Base-by-base conservation (phyloP, 2,329 filamentous ascomycete species). In the Xylariales sp. region DNA sequence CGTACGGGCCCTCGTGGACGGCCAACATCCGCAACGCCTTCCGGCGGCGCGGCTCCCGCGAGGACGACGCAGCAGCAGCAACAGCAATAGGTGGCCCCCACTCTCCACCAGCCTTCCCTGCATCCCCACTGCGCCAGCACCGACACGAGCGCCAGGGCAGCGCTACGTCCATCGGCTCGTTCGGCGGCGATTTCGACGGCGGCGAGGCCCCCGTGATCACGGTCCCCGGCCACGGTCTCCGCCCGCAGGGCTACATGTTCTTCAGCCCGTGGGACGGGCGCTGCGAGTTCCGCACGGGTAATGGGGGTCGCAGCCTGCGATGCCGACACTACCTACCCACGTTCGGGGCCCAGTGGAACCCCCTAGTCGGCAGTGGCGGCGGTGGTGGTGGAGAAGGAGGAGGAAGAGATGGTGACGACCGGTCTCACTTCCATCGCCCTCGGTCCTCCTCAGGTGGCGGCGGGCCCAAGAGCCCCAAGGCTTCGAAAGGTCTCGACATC, bases 201-300 rank as follows among this genome's bases (percentile, higher is more conserved):
- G 41, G 50, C 36, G 47, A 53, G 14, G 49, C 49, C 1, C 53
- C 59, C 2, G 38, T 59, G 17, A 61, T 68, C 38, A 66, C 67
- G 2, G 57, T 65, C 2, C 67, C 70, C 0, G 66, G 65, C 0
- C 66, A 67, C 0, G 72, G 64, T 14, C 65, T 70, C 44, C 75
- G 67, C 38, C 70, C 80, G 0, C 72, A 73, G 21, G 84, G 81
- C 14, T 95, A 94, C 60, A 76, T 80, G 1, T 96, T 96, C 56
- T 66, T 70, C 15, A 93, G 86, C 29, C 90, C 89, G 0, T 97
- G 91, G 91, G 81, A 88, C 43, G 86, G 88, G 13, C 76, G 76
- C 29, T 97, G 91, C 63, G 85, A 90, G 43, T 97, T 97, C 60
- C 72, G 78, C 13, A 93, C 89, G 0, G 84, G 85, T 25, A 73